Conservation (phyloP, 2,329 filamentous ascomycete genomes). For the Dactylellina leptospora region DNA sequence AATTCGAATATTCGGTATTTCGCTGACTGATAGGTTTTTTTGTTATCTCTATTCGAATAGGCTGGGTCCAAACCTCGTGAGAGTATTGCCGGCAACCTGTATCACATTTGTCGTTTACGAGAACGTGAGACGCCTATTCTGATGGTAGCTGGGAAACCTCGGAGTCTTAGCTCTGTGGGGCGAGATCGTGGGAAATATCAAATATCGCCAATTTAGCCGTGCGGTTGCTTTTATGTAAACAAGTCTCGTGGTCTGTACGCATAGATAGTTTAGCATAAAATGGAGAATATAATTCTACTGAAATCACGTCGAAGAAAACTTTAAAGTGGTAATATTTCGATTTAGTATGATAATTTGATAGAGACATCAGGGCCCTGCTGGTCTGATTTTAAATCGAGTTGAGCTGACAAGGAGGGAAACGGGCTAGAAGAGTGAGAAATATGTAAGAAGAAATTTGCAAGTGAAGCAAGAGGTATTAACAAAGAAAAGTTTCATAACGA, state of each 20-base stretch:
- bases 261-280: neutral
- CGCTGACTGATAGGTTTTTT: conserved; percentile 19
- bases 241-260: neutral
- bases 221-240: neutral
- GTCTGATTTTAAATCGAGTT: conserved; percentile 60
- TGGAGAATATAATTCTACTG: conserved; percentile 7
- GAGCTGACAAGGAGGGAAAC: conserved; percentile 57
- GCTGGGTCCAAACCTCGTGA: conserved; percentile 83
- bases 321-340: conserved; percentile 15
- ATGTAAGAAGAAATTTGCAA: neutral
- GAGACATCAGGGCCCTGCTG: conserved; percentile 57
- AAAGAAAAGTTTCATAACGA: conserved; percentile 40
- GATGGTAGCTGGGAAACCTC: neutral
- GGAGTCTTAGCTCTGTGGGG: neutral
- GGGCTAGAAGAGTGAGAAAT: conserved; percentile 52
- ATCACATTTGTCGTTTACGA: conserved; percentile 98
- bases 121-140: conserved; percentile 71
- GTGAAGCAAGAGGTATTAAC: conserved; percentile 46
- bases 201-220: neutral
- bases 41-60: conserved; percentile 35
- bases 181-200: neutral
- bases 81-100: conserved; percentile 93
- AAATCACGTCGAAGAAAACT: neutral
- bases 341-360: conserved; percentile 25
- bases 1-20: too few species aligned